Base-by-base conservation (phyloP, 2,329 filamentous ascomycete genomes). In the Diaporthe sp. region DNA sequence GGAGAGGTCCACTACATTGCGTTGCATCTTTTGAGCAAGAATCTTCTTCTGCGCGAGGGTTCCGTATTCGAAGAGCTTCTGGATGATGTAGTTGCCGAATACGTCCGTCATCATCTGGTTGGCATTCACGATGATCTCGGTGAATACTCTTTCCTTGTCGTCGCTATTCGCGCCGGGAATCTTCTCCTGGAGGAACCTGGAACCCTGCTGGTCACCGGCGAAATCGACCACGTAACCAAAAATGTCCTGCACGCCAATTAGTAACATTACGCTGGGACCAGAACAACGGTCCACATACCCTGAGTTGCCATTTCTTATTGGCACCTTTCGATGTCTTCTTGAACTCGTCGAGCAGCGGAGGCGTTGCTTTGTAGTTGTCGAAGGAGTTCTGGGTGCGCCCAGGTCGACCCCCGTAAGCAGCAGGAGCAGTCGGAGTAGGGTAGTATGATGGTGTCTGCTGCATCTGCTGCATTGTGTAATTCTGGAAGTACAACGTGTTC, bases 81-180 rank as follows among this genome's bases (percentile, higher is more conserved):
- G 97, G 51, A 98, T 96, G 47, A 99, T 97, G 81, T 98, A 99
- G 83, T 99, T 99, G 71, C 97, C 97, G 81, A 98, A 99, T 0
- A 98, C 93, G 82, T 98, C 97, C 59, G 93, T 96, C 95, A 98
- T 98, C 63, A 99, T 86, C 80, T 96, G 95, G 39, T 97, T 84
- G 1, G 93, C 92, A 78, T 99, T 97, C 0, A 92, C 90, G 78
- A 94, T 90, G 59, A 99, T 95, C 82, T 98, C 97, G 0, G 89
- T 88, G 86, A 98, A 98, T 0, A 98, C 90, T 72, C 92, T 92
- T 42, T 97, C 94, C 84, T 98, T 98, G 81, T 98, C 96, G 75
- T 98, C 97, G 79, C 95, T 98, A 81, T 97, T 98, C 72, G 97
- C 97, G 1, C 92, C 93, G 82, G 97, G 94, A 4, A 99, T 89